Base-by-base conservation (phyloP, 768 basidiomycete species). In the Megacollybia marginata region DNA sequence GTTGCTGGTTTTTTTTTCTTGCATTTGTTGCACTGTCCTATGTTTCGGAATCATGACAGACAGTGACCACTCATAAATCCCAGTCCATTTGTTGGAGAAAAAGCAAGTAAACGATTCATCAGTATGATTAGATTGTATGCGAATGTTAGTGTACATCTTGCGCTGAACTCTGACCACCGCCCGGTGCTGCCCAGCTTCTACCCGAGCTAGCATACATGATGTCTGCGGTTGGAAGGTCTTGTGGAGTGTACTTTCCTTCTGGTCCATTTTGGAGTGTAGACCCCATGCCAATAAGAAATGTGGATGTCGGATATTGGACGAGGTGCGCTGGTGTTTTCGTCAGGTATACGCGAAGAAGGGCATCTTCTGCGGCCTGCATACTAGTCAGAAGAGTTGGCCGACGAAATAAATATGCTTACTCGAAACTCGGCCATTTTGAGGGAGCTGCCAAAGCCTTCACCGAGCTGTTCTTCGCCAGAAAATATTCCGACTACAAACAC, bases 401-500 rank as follows among this genome's bases (percentile, higher is more conserved):
- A 9, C 33, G 36, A 42, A n/a, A 35, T 9, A 11, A n/a, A 48
- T 45, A 23, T 18, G 67, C 80, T 47, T 66, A 92, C 92, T 50
- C 95, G 75, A 68, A 80, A 94, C 67, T 97, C 92, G 13, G 92
- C 92, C 95, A 98, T 98, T 64, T 80, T 84, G 48, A 97, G 69
- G 2, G 90, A 93, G 56, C 82, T 85, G 47, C 96, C 96, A 60
- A 94, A 92, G 12, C 94, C 93, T 67, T 99, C 94, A 5, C 94
- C 92, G 2, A 99, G 79, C 66, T 96, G 80, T 63, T 80, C 89
- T 51, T 68, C 73, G 36, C 83, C 92, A 19, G 83, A 89, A 64
- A 80, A 98, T 52, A 96, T 86, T 15, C 92, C 96, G n/a, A 95
- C 86, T n/a, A 96, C 87, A 65, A 88, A 99, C 35, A 94, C 77